These are phyloP conservation scores for Triglochin maritima DNA, from an alignment of 106 monocot genomes.

Conservation along the genomic window DNA sequence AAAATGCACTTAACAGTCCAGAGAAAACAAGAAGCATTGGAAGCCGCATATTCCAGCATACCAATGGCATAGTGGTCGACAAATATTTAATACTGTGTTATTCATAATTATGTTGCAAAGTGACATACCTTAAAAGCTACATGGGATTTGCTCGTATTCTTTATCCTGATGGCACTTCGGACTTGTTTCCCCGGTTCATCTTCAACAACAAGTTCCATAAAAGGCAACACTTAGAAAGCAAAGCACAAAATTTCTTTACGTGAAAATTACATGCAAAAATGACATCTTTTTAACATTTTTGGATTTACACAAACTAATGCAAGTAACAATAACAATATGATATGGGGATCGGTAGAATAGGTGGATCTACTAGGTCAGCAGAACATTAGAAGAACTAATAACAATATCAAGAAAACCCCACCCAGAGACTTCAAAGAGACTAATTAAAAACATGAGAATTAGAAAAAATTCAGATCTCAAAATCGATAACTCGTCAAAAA, in stretches of 20 bases:
- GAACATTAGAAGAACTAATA: too few species aligned
- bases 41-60: background rate
- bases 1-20: background rate
- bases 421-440: too few species aligned
- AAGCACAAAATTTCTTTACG: background rate
- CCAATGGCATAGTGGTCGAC: too few species aligned
- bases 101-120: background rate
- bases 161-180: slow-evolving; percentile 78
- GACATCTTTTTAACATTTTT: background rate
- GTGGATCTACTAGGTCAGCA: too few species aligned
- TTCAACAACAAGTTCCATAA: slow-evolving; percentile 10
- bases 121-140: slow-evolving; percentile 77
- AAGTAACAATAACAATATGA: background rate
- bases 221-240: background rate
- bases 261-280: background rate
- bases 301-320: background rate
- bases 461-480: too few species aligned
- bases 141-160: slow-evolving; percentile 84
- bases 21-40: background rate
- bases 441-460: too few species aligned
- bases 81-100: too few species aligned
- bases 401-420: too few species aligned
- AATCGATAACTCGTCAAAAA: too few species aligned
- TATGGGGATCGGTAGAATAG: too few species aligned
- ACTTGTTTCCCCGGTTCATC: slow-evolving; percentile 97